Percentiles rank a stretch among this genome's conserved stretches.
Evolutionary conservation across 176 grass and related monocot genomes (phyloP).

Genomic region (Juncus inflexus): DNA sequence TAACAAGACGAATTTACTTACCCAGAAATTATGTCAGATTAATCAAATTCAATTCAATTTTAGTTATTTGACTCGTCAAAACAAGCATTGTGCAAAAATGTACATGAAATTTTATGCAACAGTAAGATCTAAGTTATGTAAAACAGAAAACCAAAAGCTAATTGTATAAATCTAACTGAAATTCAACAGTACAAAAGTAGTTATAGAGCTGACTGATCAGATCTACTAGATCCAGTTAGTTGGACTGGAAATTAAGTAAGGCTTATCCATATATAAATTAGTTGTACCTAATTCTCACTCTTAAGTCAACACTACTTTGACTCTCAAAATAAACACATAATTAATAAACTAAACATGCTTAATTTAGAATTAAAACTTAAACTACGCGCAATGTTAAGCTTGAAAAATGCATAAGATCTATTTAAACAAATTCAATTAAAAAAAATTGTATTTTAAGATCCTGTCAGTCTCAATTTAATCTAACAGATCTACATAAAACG

Average conservation of each 20-base stretch:
- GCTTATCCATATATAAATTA: constrained; percentile 17
- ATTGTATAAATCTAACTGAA: constrained; percentile 6
- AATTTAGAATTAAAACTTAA: constrained; percentile 11
- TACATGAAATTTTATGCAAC: no score
- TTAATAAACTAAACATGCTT: constrained; percentile 23
- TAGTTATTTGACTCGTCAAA: background rate
- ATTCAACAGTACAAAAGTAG: background rate
- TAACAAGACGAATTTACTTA: background rate
- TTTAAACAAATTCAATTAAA: constrained; percentile 11
- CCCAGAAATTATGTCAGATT: constrained; percentile 11
- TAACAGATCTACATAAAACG: constrained; percentile 2
- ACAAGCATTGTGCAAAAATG: no score
- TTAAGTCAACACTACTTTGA: constrained; percentile 19
- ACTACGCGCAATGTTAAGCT: background rate
- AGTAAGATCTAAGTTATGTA: background rate
- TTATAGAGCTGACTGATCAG: constrained; percentile 8
- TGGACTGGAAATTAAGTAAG: constrained; percentile 1
- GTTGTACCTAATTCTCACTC: constrained; percentile 9
- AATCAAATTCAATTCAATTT: constrained; percentile 15
- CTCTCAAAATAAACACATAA: background rate
- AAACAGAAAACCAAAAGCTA: background rate
- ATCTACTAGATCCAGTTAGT: constrained; percentile 14
- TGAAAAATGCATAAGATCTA: background rate
- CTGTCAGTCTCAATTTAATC: constrained; percentile 5
- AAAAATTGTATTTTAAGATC: background rate